Evolutionary conservation across 2,329 filamentous ascomycete species (phyloP), one percentile per base, ranked within the genome.

Genomic region (Microdochium paspali): DNA sequence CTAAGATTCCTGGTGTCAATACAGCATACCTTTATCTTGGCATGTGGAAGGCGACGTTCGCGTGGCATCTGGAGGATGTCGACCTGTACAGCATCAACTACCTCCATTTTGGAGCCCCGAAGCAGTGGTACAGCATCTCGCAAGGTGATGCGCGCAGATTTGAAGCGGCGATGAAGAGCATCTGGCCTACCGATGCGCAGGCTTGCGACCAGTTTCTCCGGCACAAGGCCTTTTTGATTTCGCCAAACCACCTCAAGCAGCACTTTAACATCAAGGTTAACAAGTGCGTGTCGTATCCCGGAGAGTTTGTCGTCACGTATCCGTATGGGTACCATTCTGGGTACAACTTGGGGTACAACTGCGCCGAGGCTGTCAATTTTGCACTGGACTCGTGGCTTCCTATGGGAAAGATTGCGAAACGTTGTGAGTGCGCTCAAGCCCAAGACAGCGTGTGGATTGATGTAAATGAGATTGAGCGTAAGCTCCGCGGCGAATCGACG

Each of bases 41-140:
- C 40, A 98, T 98, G 93, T 98, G 93, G 93, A 97, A 97, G 66
- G 91, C 93, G 12, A 97, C 93, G 0, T 98, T 98, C 64, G 93
- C 93, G 9, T 98, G 93, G 93, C 93, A 98, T 76, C 71, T 98
- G 46, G 93, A 98, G 64, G 93, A 98, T 63, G 91, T 98, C 39
- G 93, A 98, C 69, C 79, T 98, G 4, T 98, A 98, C 80, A 97
- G 90, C 64, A 98, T 98, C 76, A 98, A 98, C 70, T 98, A 96
- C 65, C 90, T 98, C 50, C 93, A 98, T 61, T 98, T 98, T 64
- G 93, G 93, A 47, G 93, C 93, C 1, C 93, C 93, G 0, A 98
- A 98, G 68, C 93, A 98, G 65, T 98, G 93, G 93, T 98, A 98
- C 69, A 96, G 90, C 66, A 97, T 98, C 54, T 95, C 91, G 1